A percentile compares a stretch with the other conserved stretches of the same genome.
phyloP scores from a whole-genome alignment of 73 alveolate species.

The Paramecium bursaria region DNA sequence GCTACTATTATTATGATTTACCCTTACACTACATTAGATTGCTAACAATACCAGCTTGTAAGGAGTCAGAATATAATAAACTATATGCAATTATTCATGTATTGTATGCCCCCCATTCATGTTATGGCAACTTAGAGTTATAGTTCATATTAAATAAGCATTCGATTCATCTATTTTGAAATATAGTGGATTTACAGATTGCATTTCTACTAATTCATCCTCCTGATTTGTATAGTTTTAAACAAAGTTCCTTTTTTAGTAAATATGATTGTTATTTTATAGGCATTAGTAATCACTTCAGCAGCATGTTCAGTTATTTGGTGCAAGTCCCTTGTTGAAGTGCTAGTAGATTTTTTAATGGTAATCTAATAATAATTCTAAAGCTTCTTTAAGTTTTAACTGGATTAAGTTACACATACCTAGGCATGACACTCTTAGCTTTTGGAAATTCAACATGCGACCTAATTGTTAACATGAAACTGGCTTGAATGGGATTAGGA shows the following conservation, averaged over 20 bases:
- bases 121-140: too few species aligned
- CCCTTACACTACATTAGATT: not conserved
- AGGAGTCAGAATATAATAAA: conserved; percentile 2
- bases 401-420: conserved; percentile 82
- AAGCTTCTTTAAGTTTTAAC: conserved; percentile 79
- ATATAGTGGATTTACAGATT: not conserved
- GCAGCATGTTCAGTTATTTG: conserved; percentile 28
- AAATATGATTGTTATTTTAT: too few species aligned
- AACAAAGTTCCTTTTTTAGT: not conserved
- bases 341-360: conserved; percentile 33
- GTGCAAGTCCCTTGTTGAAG: conserved; percentile 42
- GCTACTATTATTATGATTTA: not conserved
- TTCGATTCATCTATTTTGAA: too few species aligned
- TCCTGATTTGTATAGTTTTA: not conserved
- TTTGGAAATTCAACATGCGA: conserved; percentile 98
- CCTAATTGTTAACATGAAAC: conserved; percentile 87
- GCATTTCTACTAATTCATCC: not conserved
- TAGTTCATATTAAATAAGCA: too few species aligned
- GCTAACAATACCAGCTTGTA: conserved; percentile 11
- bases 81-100: not conserved
- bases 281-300: not conserved
- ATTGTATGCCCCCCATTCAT: conserved; percentile 14
- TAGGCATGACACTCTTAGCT: conserved; percentile 96
- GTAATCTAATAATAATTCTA: conserved; percentile 61
- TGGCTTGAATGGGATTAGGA: conserved; percentile 94